These are phyloP conservation scores for Lantana camara DNA, from an alignment of 257 asterid species.

Conservation along the genomic window DNA sequence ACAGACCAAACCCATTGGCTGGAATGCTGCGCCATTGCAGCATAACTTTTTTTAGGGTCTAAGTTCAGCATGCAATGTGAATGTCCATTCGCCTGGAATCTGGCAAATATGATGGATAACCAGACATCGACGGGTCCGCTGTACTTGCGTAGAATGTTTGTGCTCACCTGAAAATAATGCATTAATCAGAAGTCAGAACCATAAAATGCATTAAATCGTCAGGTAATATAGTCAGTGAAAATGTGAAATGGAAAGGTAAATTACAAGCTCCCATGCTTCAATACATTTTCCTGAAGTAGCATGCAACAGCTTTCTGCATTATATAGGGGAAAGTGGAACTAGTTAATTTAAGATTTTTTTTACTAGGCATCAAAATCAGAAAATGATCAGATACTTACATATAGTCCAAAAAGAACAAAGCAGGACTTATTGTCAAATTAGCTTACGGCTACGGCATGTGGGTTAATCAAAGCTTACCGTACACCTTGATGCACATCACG, in stretches of 20 bases:
- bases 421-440: too few relatives aligned
- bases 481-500: constrained; percentile 59
- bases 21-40: constrained; percentile 87
- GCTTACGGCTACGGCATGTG: background rate
- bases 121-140: constrained; percentile 79
- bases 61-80: constrained; percentile 65
- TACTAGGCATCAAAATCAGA: constrained; percentile 6
- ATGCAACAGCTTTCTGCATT: constrained; percentile 54
- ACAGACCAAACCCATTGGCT: constrained; percentile 97
- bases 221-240: too few relatives aligned
- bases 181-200: background rate
- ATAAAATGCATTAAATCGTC: too few relatives aligned
- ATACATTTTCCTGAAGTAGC: constrained; percentile 41
- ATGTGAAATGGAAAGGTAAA: constrained; percentile 22
- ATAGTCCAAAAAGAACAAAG: too few relatives aligned
- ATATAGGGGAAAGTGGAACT: background rate
- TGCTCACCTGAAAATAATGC: constrained; percentile 60
- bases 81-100: constrained; percentile 32
- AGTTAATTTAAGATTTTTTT: background rate
- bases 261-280: constrained; percentile 91
- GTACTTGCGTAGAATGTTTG: constrained; percentile 73
- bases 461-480: constrained; percentile 46
- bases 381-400: constrained; percentile 32
- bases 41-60: constrained; percentile 61
- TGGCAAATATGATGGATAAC: constrained; percentile 56